Base-by-base conservation (phyloP, 768 basidiomycete species). In the Lactarius akahatsu region DNA sequence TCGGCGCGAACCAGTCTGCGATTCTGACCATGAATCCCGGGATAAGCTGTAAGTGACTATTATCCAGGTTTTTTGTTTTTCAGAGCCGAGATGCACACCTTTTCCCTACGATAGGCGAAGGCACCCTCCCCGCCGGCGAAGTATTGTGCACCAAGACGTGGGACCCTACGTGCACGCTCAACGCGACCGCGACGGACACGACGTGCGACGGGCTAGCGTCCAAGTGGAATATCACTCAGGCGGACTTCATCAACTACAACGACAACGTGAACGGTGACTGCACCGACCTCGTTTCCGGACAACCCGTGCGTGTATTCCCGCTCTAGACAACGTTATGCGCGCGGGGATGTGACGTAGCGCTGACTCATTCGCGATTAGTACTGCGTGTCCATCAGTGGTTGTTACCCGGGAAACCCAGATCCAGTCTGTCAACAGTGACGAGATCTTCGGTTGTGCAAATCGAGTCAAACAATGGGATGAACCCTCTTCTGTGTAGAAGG, bases 81-180 rank as follows among this genome's bases (percentile, higher is more conserved):
- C 36, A 52, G 50, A 26, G 45, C 50, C 6, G 6, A 15, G 13
- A 26, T 2, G 15, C 13, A 11, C 26, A 28, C 50, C 13, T 52
- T 52, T 13, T 23, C 23, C 23, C 0, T 13, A 45, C 45, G 0
- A 47, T 41, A 63, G 62, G 52, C n/a, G 9, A 32, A 15, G 6
- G 30, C 20, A 5, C 58, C 26, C 55, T 64, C 45, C 18, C 40
- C 16, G 0, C 23, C 3, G 54, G 32, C n/a, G 2, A 1, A 30
- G 1, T 0, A 16, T 0, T 68, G 20, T 68, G 66, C 62, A 6
- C n/a, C 15, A 60, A 6, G 50, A 5, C 36, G 55, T 61, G 16
- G 18, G 28, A 40, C 1, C 62, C 69, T 13, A 6, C 2, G 1
- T 69, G 69, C 50, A 68, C 69, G 30, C 58, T 61, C n/a, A 68